Evolutionary conservation across 164 flowering plant species (phyloP), one percentile per base, ranked within the genome.

Genomic region (Annona squamosa): DNA sequence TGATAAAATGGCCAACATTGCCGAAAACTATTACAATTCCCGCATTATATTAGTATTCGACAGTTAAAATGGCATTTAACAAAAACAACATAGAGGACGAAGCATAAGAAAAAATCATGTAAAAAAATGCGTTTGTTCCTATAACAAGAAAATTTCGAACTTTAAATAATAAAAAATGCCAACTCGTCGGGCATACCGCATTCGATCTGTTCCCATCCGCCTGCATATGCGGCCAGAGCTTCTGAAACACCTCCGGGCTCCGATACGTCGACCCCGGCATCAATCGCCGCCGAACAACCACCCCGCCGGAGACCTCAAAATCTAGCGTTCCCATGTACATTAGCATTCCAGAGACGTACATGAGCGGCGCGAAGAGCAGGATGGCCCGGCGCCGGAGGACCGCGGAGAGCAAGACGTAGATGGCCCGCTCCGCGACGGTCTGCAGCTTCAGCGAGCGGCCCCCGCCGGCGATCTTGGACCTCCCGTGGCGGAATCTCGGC

Each of bases 191-290:
- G 2, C 78, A 17, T 84, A 92, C 97, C 86, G 82, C 84, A 80
- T 86, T 85, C 61, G 78, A 48, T 72, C 77, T 76, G 63, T 81
- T 84, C 69, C 72, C 79, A 63, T 89, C 89, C 48, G 78, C 81
- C 77, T 89, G 82, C 92, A 93, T 84, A 63, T 62, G 79, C 66
- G 95, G 95, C 98, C 95, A 87, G 4, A 93, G 86, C 80, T 81
- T 85, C 84, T 86, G 79, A 67, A 91, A 91, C 66, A 90, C 87
- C 85, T 89, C 81, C 47, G 93, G 93, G 77, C 95, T 90, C 72
- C 91, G 79, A 71, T 93, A 93, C 47, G 86, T 72, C 0, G 98
- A 89, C 3, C 98, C 95, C 43, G 79, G 82, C 19, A 78, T 64
- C 10, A 81, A 83, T 69, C 77, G 77, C 7, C 69, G 80, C 26